phyloP scores from a whole-genome alignment of 805 yeast genomes.

The Metahyphopichia silvanorum region DNA sequence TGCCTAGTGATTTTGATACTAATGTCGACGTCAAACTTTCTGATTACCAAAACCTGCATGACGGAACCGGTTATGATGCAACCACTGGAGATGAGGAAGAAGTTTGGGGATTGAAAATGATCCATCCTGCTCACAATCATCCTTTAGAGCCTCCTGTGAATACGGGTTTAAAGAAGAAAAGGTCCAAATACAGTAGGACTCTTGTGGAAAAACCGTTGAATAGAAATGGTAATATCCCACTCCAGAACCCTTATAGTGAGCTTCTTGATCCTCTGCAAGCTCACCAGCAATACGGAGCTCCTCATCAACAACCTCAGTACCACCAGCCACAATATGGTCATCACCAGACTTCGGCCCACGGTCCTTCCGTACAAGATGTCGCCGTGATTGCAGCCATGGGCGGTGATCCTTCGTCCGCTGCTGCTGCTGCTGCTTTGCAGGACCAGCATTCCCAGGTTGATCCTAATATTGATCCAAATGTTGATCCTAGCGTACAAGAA shows the following conservation, averaged over 20 bases:
- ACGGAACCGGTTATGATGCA: background rate
- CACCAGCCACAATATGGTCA: slow-evolving; percentile 15
- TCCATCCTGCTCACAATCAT: slow-evolving; percentile 44
- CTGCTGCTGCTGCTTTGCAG: slow-evolving; percentile 24
- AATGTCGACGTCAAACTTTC: slow-evolving; percentile 25
- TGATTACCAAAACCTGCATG: slow-evolving; percentile 12
- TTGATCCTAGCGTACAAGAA: slow-evolving; percentile 41
- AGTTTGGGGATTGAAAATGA: slow-evolving; percentile 47
- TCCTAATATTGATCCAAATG: slow-evolving; percentile 43
- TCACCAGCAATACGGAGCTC: slow-evolving; percentile 11
- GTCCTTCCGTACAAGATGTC: slow-evolving; percentile 36
- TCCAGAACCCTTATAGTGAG: slow-evolving; percentile 6
- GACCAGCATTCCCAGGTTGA: slow-evolving; percentile 33
- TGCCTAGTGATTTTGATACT: slow-evolving; percentile 15
- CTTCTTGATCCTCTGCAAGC: slow-evolving; percentile 7
- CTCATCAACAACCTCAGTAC: slow-evolving; percentile 5
- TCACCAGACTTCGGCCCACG: slow-evolving; percentile 22
- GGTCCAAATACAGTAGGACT: slow-evolving; percentile 36
- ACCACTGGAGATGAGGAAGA: slow-evolving; percentile 18
- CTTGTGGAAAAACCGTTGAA: slow-evolving; percentile 44
- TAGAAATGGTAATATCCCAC: slow-evolving; percentile 9
- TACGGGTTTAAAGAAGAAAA: slow-evolving; percentile 30
- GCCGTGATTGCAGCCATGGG: slow-evolving; percentile 43
- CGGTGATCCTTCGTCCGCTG: slow-evolving; percentile 27
- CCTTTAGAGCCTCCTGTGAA: slow-evolving; percentile 37